phyloP scores from a whole-genome alignment of 805 yeast genomes.

The Ogataea sp. region DNA sequence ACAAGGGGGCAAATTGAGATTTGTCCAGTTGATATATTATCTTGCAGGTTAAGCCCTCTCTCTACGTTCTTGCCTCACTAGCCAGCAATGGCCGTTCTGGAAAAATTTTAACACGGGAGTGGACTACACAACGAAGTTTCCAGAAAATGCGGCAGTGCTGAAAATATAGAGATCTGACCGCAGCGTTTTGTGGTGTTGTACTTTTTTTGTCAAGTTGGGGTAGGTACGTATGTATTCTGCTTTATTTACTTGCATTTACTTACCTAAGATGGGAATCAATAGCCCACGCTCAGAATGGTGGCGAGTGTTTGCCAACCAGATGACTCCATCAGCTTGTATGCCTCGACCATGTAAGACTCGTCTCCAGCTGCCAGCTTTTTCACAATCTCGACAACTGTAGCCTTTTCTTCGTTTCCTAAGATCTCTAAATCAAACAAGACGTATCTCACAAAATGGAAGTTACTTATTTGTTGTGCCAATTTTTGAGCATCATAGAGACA shows the following conservation, averaged over 20 bases:
- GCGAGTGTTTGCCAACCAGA: constrained; percentile 82
- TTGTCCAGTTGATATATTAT: too few relatives aligned
- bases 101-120: not conserved
- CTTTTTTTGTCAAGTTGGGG: too few relatives aligned
- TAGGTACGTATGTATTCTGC: not conserved
- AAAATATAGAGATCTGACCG: too few relatives aligned
- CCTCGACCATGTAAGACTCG: constrained; percentile 16
- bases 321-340: constrained; percentile 42
- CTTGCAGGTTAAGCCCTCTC: too few relatives aligned
- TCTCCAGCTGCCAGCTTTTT: constrained; percentile 32
- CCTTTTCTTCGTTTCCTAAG: constrained; percentile 46
- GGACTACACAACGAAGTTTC: not conserved
- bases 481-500: constrained; percentile 8
- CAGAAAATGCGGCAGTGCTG: not conserved
- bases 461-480: constrained; percentile 30
- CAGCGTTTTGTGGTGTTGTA: too few relatives aligned
- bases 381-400: constrained; percentile 41
- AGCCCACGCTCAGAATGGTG: constrained; percentile 29
- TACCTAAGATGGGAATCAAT: not conserved
- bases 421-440: constrained; percentile 44
- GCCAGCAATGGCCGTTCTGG: not conserved
- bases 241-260: too few relatives aligned
- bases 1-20: too few relatives aligned
- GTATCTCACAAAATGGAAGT: constrained; percentile 70
- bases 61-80: not conserved